A percentile compares a stretch with the other conserved stretches of the same genome.
Evolutionary conservation across 2,329 filamentous ascomycete genomes (phyloP).

Genomic region (Monosporascus ibericus): DNA sequence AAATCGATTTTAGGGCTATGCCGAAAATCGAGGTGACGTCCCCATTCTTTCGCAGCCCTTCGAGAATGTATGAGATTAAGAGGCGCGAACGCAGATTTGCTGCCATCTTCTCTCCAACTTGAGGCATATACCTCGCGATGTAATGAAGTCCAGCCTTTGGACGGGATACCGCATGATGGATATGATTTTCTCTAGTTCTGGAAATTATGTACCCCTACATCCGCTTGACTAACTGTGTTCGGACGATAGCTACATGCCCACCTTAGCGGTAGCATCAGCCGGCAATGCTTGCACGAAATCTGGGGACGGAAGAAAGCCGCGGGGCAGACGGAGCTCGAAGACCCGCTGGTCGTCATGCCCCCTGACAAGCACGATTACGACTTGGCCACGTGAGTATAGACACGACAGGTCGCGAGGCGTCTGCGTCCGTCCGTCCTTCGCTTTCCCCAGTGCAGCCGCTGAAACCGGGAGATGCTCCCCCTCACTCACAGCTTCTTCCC

Average conservation of each 20-base stretch:
- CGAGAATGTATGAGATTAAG: background rate
- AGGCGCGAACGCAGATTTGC: too few species aligned
- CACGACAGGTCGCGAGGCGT: too few species aligned
- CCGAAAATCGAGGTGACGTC: conserved; percentile 15
- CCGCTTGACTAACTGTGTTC: too few species aligned
- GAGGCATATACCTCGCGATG: too few species aligned
- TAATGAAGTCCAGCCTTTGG: too few species aligned
- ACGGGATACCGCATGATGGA: too few species aligned
- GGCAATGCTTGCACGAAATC: conserved; percentile 65
- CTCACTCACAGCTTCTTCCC: conserved; percentile 60
- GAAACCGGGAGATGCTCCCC: too few species aligned
- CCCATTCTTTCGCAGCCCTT: background rate
- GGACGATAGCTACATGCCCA: conserved; percentile 66
- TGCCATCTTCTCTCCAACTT: too few species aligned
- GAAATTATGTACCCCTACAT: too few species aligned
- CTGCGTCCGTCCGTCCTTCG: too few species aligned
- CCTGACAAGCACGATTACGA: conserved; percentile 66
- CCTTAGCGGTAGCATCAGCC: conserved; percentile 71
- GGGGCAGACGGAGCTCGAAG: conserved; percentile 50
- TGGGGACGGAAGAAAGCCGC: conserved; percentile 57
- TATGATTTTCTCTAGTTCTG: too few species aligned
- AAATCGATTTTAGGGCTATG: conserved; percentile 13
- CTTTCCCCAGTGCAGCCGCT: too few species aligned
- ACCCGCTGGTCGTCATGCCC: conserved; percentile 65
- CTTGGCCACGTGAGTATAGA: conserved; percentile 51